A percentile compares a stretch with the other conserved stretches of the same genome.
Evolutionary conservation across 2,329 filamentous ascomycete genomes (phyloP).

Genomic region (Monascus ruber): DNA sequence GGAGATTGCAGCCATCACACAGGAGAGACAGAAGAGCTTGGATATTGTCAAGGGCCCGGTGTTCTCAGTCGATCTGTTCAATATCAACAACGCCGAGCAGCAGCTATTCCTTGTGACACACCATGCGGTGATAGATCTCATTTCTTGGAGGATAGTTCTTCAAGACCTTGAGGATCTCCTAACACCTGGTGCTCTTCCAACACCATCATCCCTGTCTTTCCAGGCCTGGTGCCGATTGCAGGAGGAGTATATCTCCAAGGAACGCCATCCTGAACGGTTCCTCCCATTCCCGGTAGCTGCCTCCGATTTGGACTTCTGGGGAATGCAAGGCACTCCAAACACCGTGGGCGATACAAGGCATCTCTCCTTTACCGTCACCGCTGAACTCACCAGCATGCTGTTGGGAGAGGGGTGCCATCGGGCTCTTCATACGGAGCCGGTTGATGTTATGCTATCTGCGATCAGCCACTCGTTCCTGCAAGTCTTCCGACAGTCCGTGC

Average conservation of each 20-base stretch:
- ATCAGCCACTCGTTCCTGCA: constrained; percentile 5
- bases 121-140: constrained; percentile 1
- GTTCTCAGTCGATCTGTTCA: background rate
- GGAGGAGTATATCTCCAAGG: constrained; percentile 54
- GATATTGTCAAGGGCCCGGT: background rate
- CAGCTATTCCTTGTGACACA: constrained; percentile 1
- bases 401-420: background rate
- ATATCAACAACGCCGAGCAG: background rate
- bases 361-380: constrained; percentile 1
- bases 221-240: constrained; percentile 8
- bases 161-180: background rate
- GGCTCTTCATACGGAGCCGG: constrained; percentile 4
- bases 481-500: constrained; percentile 5
- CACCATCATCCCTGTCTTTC: background rate
- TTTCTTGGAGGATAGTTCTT: constrained; percentile 2
- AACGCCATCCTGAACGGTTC: constrained; percentile 42
- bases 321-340: constrained; percentile 4
- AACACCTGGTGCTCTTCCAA: background rate
- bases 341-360: constrained; percentile 1
- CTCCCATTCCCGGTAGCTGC: constrained; percentile 36
- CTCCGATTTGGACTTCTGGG: constrained; percentile 22
- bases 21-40: background rate
- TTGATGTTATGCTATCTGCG: constrained; percentile 7
- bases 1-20: background rate
- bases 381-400: background rate